These are phyloP conservation scores for Zopfia rhizophila DNA, from an alignment of 2,329 filamentous ascomycete species.

Conservation along the genomic window DNA sequence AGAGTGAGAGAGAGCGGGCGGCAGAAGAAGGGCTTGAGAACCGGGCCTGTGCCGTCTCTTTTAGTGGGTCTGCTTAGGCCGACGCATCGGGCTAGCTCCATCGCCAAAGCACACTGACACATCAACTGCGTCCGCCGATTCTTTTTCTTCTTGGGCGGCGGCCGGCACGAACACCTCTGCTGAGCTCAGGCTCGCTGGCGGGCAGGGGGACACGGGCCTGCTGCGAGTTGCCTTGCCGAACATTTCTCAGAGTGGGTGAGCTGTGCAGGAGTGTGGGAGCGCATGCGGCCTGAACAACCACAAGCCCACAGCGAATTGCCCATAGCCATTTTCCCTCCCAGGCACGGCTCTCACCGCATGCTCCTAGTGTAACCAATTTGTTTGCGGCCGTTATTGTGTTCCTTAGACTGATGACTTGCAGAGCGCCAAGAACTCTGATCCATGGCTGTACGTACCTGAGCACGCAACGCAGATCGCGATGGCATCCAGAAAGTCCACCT, in stretches of 20 bases:
- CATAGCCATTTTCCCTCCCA: constrained; percentile 13
- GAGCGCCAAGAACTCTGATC: constrained; percentile 4
- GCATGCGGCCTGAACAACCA: neutral
- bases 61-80: constrained; percentile 6
- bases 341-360: constrained; percentile 28
- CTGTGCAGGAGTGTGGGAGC: neutral
- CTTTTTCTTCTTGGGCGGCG: constrained; percentile 7
- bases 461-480: too few relatives aligned
- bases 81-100: constrained; percentile 1
- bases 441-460: too few relatives aligned
- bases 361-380: constrained; percentile 12
- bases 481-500: too few relatives aligned
- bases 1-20: constrained; percentile 26
- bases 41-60: constrained; percentile 5
- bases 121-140: too few relatives aligned
- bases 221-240: constrained; percentile 18
- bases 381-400: constrained; percentile 18
- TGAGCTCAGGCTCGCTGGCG: neutral
- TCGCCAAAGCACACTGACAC: neutral
- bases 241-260: constrained; percentile 1
- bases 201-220: neutral
- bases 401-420: constrained; percentile 24
- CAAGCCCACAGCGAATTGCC: constrained; percentile 4
- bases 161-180: constrained; percentile 13
- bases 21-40: constrained; percentile 14